Conservation (phyloP, 2,329 filamentous ascomycete species). For the Plenodomus biglobosus region DNA sequence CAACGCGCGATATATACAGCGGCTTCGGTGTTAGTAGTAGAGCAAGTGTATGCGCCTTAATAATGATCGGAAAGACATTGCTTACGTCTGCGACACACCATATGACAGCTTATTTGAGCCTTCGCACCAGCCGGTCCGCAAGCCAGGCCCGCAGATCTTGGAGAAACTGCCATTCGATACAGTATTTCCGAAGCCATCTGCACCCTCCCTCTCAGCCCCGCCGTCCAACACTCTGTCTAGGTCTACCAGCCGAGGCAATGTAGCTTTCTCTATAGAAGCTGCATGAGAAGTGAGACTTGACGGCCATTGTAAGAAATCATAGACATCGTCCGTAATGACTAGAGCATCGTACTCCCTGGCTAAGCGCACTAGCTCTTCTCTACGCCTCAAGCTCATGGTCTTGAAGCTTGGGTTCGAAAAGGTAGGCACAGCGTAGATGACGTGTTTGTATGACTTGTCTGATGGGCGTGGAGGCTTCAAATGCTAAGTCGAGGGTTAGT, state of each 20-base stretch:
- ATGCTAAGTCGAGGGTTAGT: constrained; percentile 42
- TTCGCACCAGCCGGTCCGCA: constrained; percentile 87
- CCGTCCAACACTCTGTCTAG: constrained; percentile 70
- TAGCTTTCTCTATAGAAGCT: constrained; percentile 45
- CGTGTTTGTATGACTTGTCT: constrained; percentile 79
- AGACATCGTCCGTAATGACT: constrained; percentile 88
- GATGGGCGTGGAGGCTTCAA: constrained; percentile 61
- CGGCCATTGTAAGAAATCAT: constrained; percentile 87
- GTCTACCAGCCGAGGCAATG: constrained; percentile 73
- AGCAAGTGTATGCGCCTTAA: not conserved
- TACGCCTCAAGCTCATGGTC: constrained; percentile 71
- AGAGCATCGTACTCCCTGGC: constrained; percentile 79
- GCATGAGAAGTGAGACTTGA: constrained; percentile 32
- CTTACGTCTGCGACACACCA: constrained; percentile 62
- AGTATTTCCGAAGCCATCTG: constrained; percentile 72
- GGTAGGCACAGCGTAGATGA: constrained; percentile 87
- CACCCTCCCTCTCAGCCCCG: constrained; percentile 49
- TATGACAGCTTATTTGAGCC: constrained; percentile 63
- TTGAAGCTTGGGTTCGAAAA: constrained; percentile 87
- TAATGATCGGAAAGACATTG: constrained; percentile 1
- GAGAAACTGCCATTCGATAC: constrained; percentile 88
- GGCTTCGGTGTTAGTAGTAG: too few species aligned
- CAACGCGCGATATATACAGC: too few species aligned
- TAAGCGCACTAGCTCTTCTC: constrained; percentile 70
- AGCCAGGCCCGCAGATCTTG: constrained; percentile 80